phyloP scores from a whole-genome alignment of 2,329 filamentous ascomycete species.

The Furcasterigmium sp. region DNA sequence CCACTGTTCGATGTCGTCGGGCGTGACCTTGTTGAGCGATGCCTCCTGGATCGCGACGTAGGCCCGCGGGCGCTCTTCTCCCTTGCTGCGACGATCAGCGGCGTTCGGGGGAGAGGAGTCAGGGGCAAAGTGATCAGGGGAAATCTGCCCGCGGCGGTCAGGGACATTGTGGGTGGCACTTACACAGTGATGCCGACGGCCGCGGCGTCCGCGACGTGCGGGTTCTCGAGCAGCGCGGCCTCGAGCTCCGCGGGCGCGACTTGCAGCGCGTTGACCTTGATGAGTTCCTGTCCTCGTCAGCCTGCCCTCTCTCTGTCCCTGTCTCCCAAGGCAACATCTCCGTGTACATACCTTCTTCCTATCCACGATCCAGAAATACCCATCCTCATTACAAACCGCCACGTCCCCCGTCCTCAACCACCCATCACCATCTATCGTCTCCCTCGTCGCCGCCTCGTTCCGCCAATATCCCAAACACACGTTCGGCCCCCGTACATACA shows the following conservation, averaged over 20 bases:
- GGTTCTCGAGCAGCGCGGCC: conserved; percentile 42
- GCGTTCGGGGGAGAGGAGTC: too few relatives aligned
- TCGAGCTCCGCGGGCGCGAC: conserved; percentile 56
- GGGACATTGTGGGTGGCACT: conserved; percentile 10
- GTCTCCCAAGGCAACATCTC: neutral
- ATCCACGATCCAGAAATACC: conserved; percentile 39
- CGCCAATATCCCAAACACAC: conserved; percentile 55
- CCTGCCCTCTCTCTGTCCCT: too few relatives aligned
- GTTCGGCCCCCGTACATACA: conserved; percentile 50
- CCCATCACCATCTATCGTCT: conserved; percentile 42
- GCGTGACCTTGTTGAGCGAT: conserved; percentile 36
- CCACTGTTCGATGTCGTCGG: conserved; percentile 45
- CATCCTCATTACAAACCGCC: conserved; percentile 39
- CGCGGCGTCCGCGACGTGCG: conserved; percentile 48
- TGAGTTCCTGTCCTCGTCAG: conserved; percentile 39
- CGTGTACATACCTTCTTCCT: conserved; percentile 38
- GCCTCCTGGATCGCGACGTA: conserved; percentile 46
- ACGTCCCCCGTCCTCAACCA: conserved; percentile 59
- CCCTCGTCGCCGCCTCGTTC: conserved; percentile 47
- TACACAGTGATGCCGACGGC: conserved; percentile 47
- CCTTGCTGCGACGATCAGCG: conserved; percentile 22
- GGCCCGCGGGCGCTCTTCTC: conserved; percentile 46
- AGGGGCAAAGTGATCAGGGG: too few relatives aligned
- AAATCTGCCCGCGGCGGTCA: neutral
- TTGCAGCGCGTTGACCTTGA: conserved; percentile 54